These are phyloP conservation scores for Geotrichum candidum DNA, from an alignment of 1,139 yeast genomes.

Conservation along the genomic window DNA sequence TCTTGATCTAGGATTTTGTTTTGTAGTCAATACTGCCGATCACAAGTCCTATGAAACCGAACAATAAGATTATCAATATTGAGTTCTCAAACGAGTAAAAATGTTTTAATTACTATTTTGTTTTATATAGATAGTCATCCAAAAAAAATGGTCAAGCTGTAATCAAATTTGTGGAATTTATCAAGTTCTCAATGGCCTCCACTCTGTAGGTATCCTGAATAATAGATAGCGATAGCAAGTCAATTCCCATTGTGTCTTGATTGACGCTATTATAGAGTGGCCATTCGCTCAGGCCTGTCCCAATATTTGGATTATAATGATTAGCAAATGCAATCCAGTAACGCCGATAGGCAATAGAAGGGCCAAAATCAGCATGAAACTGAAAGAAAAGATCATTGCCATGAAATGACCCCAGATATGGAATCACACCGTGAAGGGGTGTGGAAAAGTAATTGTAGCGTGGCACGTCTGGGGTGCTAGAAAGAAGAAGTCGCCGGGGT, in stretches of 20 bases:
- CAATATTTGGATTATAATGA: constrained; percentile 20
- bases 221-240: background rate
- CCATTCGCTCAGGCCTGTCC: constrained; percentile 17
- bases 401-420: constrained; percentile 21
- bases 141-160: background rate
- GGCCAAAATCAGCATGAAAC: background rate
- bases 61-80: too few species aligned
- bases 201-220: constrained; percentile 1
- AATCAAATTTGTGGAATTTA: background rate
- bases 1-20: background rate
- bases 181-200: background rate
- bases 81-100: background rate
- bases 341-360: constrained; percentile 19
- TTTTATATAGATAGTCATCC: too few species aligned
- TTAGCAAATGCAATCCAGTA: constrained; percentile 24
- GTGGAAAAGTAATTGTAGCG: constrained; percentile 14
- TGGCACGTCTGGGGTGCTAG: background rate
- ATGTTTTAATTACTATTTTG: too few species aligned
- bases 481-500: constrained; percentile 19
- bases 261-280: constrained; percentile 28
- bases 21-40: background rate
- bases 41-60: background rate
- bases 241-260: constrained; percentile 10
- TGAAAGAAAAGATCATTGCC: constrained; percentile 16
- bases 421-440: constrained; percentile 15